Evolutionary conservation across 371 early-diverging fungal genomes (phyloP), one percentile per base, ranked within the genome.

Genomic region (Mucor indicus): DNA sequence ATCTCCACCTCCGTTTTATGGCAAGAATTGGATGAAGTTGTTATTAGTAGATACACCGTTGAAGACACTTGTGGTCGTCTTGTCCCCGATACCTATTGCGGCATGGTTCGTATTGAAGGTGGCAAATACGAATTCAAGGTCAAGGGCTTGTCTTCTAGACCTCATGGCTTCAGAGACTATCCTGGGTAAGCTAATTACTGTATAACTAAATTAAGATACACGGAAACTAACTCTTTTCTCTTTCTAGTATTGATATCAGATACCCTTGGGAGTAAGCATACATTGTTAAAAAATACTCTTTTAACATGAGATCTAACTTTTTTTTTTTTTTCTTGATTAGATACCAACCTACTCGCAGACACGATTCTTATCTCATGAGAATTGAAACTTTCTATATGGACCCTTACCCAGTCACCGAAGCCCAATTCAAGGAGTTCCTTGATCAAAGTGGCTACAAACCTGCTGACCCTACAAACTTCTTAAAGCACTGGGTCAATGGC

Each of bases 231-330:
- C n/a, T n/a, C n/a, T n/a, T n/a, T n/a, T n/a, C n/a, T n/a, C n/a
- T n/a, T n/a, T n/a, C n/a, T 47, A 45, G 57, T 17, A 29, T 53
- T 19, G 62, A 62, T 47, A 42, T 62, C 22, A 53, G 36, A 32
- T 62, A 62, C 20, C 62, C 62, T 49, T 62, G 62, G 62, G 62
- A 62, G n/a, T n/a, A n/a, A n/a, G n/a, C n/a, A n/a, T n/a, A n/a
- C n/a, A n/a, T n/a, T n/a, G n/a, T n/a, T n/a, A n/a, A n/a, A n/a
- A n/a, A n/a, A n/a, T n/a, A n/a, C n/a, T n/a, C n/a, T n/a, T n/a
- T n/a, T n/a, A n/a, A n/a, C n/a, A n/a, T n/a, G n/a, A n/a, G n/a
- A n/a, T n/a, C n/a, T n/a, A n/a, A n/a, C n/a, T n/a, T n/a, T n/a
- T n/a, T n/a, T n/a, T n/a, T n/a, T n/a, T n/a, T n/a, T n/a, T n/a